Conservation (phyloP, 2,329 filamentous ascomycete species). For the Aspergillus fischeri region DNA sequence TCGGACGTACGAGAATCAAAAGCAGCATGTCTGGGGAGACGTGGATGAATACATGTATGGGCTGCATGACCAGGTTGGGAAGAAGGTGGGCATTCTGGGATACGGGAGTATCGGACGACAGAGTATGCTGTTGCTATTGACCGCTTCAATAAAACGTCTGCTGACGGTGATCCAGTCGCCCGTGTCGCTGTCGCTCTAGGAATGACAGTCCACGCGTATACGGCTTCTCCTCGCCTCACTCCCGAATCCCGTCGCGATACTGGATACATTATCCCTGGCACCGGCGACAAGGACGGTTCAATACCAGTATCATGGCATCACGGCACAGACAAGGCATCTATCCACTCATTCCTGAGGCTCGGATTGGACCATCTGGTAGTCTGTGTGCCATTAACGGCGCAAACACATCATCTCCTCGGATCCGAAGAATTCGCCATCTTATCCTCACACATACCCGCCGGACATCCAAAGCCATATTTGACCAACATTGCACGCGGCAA, state of each 20-base stretch:
- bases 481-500: conserved; percentile 68
- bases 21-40: conserved; percentile 49
- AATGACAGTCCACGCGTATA: conserved; percentile 71
- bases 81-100: conserved; percentile 57
- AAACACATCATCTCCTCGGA: conserved; percentile 54
- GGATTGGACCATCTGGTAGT: conserved; percentile 57
- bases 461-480: conserved; percentile 53
- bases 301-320: conserved; percentile 56
- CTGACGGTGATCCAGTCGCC: conserved; percentile 39
- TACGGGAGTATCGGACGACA: conserved; percentile 62
- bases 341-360: conserved; percentile 53
- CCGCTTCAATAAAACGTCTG: background rate
- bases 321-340: conserved; percentile 48
- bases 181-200: conserved; percentile 61
- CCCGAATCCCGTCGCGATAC: conserved; percentile 60
- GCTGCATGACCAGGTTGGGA: conserved; percentile 53
- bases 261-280: conserved; percentile 65
- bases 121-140: conserved; percentile 35
- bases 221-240: conserved; percentile 63
- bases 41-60: conserved; percentile 17
- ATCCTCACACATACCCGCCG: conserved; percentile 23
- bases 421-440: conserved; percentile 54
- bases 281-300: conserved; percentile 55
- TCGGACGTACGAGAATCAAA: conserved; percentile 55
- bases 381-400: conserved; percentile 53